Conservation (phyloP, 495 filamentous ascomycete species). For the Hypoxylon rickii region DNA sequence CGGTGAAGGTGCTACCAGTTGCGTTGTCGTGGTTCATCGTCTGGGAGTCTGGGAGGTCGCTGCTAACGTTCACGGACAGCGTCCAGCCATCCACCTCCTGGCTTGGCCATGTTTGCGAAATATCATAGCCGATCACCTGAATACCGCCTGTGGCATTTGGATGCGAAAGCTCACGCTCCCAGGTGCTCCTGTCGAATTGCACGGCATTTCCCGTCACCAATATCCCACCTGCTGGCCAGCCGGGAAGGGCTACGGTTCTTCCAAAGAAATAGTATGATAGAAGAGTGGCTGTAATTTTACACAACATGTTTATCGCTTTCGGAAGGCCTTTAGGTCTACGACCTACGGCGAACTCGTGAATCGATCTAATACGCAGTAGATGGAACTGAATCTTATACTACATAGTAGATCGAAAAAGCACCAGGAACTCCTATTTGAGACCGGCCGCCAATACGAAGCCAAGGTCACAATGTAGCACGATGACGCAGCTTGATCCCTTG, state of each 20-base stretch:
- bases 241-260: slow-evolving; percentile 9
- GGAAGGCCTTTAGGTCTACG: too few species aligned
- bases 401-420: background rate
- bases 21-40: slow-evolving; percentile 24
- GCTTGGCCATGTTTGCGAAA: slow-evolving; percentile 29
- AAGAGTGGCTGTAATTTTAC: background rate
- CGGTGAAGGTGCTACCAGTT: slow-evolving; percentile 29
- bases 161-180: slow-evolving; percentile 30
- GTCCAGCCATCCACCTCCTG: slow-evolving; percentile 29
- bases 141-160: slow-evolving; percentile 28
- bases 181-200: slow-evolving; percentile 25
- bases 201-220: slow-evolving; percentile 26
- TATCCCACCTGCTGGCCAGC: slow-evolving; percentile 31
- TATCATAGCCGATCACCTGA: slow-evolving; percentile 24
- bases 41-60: slow-evolving; percentile 31
- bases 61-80: slow-evolving; percentile 29
- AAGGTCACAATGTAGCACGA: slow-evolving; percentile 14
- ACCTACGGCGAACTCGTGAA: too few species aligned
- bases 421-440: background rate
- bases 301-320: background rate
- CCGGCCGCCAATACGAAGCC: background rate
- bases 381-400: background rate
- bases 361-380: too few species aligned
- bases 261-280: slow-evolving; percentile 1
- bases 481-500: slow-evolving; percentile 5